Conservation (phyloP, 371 early-diverging fungal genomes). For the Antonospora locustae region DNA sequence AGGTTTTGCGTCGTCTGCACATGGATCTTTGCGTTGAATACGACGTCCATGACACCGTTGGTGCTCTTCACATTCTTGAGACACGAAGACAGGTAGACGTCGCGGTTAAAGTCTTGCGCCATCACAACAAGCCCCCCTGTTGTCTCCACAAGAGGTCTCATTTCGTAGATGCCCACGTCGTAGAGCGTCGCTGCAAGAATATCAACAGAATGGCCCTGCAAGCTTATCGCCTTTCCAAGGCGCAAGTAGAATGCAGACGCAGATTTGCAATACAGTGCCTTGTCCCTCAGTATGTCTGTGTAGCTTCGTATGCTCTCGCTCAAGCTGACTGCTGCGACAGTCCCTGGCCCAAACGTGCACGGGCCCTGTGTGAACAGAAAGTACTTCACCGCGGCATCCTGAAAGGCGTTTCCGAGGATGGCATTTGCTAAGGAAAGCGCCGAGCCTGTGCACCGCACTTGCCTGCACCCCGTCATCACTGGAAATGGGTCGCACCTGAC, state of each 20-base stretch:
- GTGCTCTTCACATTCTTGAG: conserved; percentile 67
- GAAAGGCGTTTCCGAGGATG: conserved; percentile 64
- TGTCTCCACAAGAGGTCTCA: conserved; percentile 73
- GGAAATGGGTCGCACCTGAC: conserved; percentile 96
- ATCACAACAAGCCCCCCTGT: conserved; percentile 89
- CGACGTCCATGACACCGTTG: conserved; percentile 71
- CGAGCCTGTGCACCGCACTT: conserved; percentile 86
- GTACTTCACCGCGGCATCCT: conserved; percentile 77
- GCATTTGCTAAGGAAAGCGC: conserved; percentile 85
- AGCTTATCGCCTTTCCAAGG: conserved; percentile 69
- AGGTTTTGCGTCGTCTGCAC: conserved; percentile 57
- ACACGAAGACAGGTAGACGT: conserved; percentile 47
- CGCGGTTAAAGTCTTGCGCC: conserved; percentile 60
- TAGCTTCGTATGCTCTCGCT: conserved; percentile 85
- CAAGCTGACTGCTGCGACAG: conserved; percentile 75
- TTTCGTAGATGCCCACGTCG: conserved; percentile 85
- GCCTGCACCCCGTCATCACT: conserved; percentile 73
- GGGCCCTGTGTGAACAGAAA: conserved; percentile 93
- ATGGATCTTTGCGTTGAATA: conserved; percentile 90
- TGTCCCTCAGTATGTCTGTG: conserved; percentile 83
- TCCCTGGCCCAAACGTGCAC: conserved; percentile 89
- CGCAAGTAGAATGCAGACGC: conserved; percentile 74
- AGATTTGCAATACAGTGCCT: conserved; percentile 73
- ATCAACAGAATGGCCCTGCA: conserved; percentile 67
- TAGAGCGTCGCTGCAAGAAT: conserved; percentile 78